These are phyloP conservation scores for Betula pendula DNA, from an alignment of 306 rosid genomes.

Conservation along the genomic window DNA sequence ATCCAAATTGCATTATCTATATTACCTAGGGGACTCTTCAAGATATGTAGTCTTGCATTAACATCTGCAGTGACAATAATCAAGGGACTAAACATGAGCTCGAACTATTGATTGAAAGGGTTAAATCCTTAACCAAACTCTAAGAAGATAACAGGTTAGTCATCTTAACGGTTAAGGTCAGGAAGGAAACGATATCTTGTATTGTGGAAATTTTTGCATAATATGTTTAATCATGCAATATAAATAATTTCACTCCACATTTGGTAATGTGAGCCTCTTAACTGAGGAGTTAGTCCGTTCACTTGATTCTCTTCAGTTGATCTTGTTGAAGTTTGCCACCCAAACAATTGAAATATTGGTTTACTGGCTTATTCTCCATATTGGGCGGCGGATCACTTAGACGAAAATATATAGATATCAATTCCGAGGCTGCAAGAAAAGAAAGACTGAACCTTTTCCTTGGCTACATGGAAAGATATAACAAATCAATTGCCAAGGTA, in stretches of 20 bases:
- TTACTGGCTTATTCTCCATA: conserved; percentile 83
- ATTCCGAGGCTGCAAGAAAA: conserved; percentile 57
- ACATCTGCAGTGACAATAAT: neutral
- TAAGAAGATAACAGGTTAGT: too few species aligned
- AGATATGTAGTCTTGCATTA: neutral
- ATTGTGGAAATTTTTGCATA: neutral
- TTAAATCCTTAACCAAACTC: neutral
- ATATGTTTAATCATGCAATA: neutral
- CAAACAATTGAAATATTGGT: conserved; percentile 75
- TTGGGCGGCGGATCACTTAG: conserved; percentile 72
- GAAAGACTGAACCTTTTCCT: conserved; percentile 88
- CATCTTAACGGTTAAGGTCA: neutral
- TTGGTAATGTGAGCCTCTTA: neutral
- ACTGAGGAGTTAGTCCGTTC: conserved; percentile 12
- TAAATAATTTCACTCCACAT: neutral
- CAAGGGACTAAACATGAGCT: neutral
- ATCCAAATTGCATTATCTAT: neutral
- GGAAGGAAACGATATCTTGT: neutral
- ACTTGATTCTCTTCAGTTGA: conserved; percentile 55
- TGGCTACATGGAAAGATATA: conserved; percentile 88
- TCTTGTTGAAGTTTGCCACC: conserved; percentile 91
- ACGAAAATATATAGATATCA: conserved; percentile 71
- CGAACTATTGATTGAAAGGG: neutral
- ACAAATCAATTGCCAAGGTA: conserved; percentile 72
- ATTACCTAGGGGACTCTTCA: neutral